Evolutionary conservation across 2,329 filamentous ascomycete genomes (phyloP), one percentile per base, ranked within the genome.

Genomic region (Beauveria asiatica): DNA sequence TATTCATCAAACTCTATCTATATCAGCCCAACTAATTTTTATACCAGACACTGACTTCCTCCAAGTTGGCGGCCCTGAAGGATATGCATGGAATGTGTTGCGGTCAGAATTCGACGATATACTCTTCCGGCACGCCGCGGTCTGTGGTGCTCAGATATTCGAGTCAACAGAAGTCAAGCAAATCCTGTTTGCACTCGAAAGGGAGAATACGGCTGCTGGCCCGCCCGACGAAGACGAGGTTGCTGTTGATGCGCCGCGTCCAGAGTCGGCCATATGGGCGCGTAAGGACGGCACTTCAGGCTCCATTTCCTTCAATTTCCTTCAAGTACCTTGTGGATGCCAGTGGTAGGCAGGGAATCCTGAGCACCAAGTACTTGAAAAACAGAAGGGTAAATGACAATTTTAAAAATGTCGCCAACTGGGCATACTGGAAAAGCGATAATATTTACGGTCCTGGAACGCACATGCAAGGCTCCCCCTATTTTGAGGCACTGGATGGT

Each of bases 311-410:
- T n/a, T n/a, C n/a, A n/a, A 76, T 81, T 57, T 65, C 60, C 1
- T 80, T 80, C 61, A 67, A 80, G 5, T 81, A 80, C 59, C 50
- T 82, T 19, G 66, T 82, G 0, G 78, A 82, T 66, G 79, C 79
- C 0, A 76, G 70, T 55, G 79, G 80, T 3, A 71, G 79, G 13
- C 62, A 61, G 0, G 79, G 78, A 3, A 53, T 82, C 3, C 21
- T 81, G 11, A 74, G 69, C 53, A 81, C 76, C 21, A 78, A 78
- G 63, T 80, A 81, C 63, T 59, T 77, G 25, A 80, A 78, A 67
- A 78, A 79, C 63, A 73, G 79, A 1, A 69, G 67, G 4, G 77
- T 70, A 64, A 82, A 81, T 64, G 62, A 76, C 44, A 74, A 70
- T 0, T 68, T 81, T 21, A 80, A 80, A 68, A 82, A 80, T 59